Base-by-base conservation (phyloP, 176 grass and related monocot species). In the Hsuehochloa calcarea region DNA sequence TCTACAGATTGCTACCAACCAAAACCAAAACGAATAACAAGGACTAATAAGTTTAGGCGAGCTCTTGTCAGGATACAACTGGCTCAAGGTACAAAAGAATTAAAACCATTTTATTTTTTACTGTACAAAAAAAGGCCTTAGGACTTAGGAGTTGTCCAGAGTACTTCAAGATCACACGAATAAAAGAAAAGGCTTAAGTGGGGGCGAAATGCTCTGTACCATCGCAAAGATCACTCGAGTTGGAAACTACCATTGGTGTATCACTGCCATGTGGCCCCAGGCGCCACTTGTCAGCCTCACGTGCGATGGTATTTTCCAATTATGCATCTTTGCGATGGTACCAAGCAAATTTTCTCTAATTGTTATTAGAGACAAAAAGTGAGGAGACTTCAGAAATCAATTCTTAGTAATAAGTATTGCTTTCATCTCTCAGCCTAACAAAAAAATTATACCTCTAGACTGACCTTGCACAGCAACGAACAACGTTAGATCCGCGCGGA, bases 351-450 rank as follows among this genome's bases (percentile, higher is more conserved):
- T 64, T 64, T 14, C 26, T 31, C 61, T 14, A 31, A 49, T 11
- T 39, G 3, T 29, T 54, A 54, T 54, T 76, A 13, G 25, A 74
- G 26, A 51, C 3, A 40, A 37, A 84, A 8, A 50, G 27, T 3
- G 11, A n/a, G 3, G 52, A 62, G 6, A 75, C 54, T 60, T 68
- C 15, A 31, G 5, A 84, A 75, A 76, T 66, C n/a, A 50, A 73
- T 29, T 64, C 46, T 8, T 38, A 26, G 77, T 80, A 27, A 59
- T 37, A 80, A 54, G 38, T 22, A 16, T 63, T 77, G 19, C 1
- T 72, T 82, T 35, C 39, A 73, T 81, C 8, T 80, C 52, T 85
- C 54, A 23, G 27, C 26, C 3, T 43, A 52, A 62, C 37, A 70
- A 70, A 69, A 25, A 22, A 60, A 35, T 0, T 80, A 47, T 20